Evolutionary conservation across 139 green algal genomes (phyloP), one percentile per base, ranked within the genome.

Genomic region (Spirogloea muscicola): DNA sequence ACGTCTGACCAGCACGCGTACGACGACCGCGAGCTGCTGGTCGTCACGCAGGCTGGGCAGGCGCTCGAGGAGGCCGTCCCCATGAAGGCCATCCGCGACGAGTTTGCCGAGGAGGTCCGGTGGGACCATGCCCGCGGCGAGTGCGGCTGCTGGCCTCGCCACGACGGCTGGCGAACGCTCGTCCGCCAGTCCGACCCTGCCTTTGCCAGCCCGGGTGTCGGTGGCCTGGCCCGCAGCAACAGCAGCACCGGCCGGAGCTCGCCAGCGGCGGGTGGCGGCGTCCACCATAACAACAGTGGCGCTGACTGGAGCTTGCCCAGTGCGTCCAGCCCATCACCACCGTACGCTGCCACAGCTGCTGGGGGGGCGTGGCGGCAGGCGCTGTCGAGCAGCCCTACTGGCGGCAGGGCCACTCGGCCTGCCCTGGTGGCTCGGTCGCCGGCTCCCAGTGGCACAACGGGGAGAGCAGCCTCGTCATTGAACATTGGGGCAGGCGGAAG

Each of bases 1-100:
- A 42, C 41, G 5, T 68, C 59, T 6, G 59, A 68, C 43, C 59
- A 58, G 25, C 59, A 68, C 7, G 59, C 59, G 25, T 68, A 68
- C 27, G 59, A 68, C 5, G 59, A 68, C 43, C 41, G 33, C n/a
- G 59, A 68, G 9, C 43, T 68, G 59, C 37, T 34, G 59, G 59
- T 68, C 29, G 59, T 68, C 33, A 68, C 43, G 59, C 43, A 51
- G 25, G 33, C n/a, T 40, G 59, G 59, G 4, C 43, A 55, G 29
- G 59, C 46, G 10, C 27, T 68, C 41, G 13, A 41, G 29, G 25
- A 68, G 10, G 33, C 59, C 4, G 18, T 68, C 5, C 59, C 59
- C 9, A 31, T 68, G 5, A 68, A 68, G 59, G 59, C 59, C 18
- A 37, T 68, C 25, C 59, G 59, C 4, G 59, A 68, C 18, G 33